Base-by-base conservation (phyloP, 2,329 filamentous ascomycete species). In the Aureobasidium sp. region DNA sequence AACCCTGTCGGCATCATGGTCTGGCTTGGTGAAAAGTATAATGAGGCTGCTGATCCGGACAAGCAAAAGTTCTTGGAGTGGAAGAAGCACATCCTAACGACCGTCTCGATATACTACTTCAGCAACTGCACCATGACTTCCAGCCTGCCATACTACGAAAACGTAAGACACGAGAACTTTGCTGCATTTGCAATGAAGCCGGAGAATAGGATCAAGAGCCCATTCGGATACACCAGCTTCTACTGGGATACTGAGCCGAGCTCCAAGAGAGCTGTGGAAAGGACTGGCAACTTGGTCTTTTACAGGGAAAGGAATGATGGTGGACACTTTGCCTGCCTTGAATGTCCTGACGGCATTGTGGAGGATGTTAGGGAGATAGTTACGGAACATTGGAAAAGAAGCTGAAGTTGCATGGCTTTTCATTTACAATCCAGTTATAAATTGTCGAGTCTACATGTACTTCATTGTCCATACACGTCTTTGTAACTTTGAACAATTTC, bases 1-100 rank as follows among this genome's bases (percentile, higher is more conserved):
- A 77, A 74, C 55, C 78, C 76, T 0, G 67, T 79, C 7, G 78
- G 77, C 0, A 73, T 77, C 45, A 70, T 79, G 67, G 73, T 75
- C 53, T 79, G 75, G 65, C 70, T 79, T 0, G 77, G 76, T 1
- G 75, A 79, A 64, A 78, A 80, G 67, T 76, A 76, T 62, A 67
- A 73, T 37, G 75, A 77, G 66, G 68, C 74, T 6, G 68, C 73
- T 14, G 70, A 74, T 55, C 72, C 74, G 15, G 65, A 69, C n/a
- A 65, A 72, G 29, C 70, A 76, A 34, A 69, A 69, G 27, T 64
- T 68, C 9, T 56, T 68, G 4, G 71, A 71, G 45, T 71, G 70
- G 69, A 70, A 70, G 20, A 67, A 73, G 29, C 70, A 70, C 52
- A 68, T 72, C 42, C 64, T 71, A 6, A 68, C 70, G 1, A 72